These are phyloP conservation scores for Xylariaceae sp. DNA, from an alignment of 2,329 filamentous ascomycete genomes.

Conservation along the genomic window DNA sequence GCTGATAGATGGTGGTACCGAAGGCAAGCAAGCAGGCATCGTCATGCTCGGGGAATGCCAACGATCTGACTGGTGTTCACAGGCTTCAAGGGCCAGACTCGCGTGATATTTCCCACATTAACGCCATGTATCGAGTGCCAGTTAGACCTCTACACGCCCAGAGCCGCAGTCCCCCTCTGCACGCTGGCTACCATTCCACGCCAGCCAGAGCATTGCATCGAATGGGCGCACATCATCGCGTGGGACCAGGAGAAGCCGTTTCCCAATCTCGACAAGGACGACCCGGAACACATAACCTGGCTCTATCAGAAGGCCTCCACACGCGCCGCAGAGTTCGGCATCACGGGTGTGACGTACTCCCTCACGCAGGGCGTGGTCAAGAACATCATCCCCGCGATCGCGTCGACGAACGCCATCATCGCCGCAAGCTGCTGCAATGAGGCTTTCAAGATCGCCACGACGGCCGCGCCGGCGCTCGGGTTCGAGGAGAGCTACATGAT, in stretches of 20 bases:
- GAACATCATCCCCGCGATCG: constrained; percentile 98
- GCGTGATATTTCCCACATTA: constrained; percentile 85
- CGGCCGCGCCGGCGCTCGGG: constrained; percentile 71
- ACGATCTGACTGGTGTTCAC: constrained; percentile 7
- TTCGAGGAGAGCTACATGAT: constrained; percentile 93
- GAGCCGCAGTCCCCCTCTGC: constrained; percentile 91
- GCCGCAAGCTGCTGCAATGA: constrained; percentile 95
- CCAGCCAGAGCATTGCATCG: constrained; percentile 95
- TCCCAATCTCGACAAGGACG: constrained; percentile 83
- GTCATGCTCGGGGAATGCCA: constrained; percentile 1
- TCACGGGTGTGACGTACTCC: constrained; percentile 86
- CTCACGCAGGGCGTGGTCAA: constrained; percentile 97
- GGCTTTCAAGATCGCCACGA: constrained; percentile 87
- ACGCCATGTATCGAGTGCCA: constrained; percentile 98
- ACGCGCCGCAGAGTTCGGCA: constrained; percentile 82
- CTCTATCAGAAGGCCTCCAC: constrained; percentile 76
- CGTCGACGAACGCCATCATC: constrained; percentile 94
- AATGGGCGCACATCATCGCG: constrained; percentile 97
- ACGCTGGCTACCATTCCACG: constrained; percentile 94
- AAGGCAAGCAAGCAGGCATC: constrained; percentile 56
- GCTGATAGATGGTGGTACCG: constrained; percentile 91
- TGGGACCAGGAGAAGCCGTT: constrained; percentile 87
- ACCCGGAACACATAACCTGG: constrained; percentile 97
- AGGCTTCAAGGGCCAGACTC: constrained; percentile 94
- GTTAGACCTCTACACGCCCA: constrained; percentile 96